Conservation (phyloP, 176 grass and related monocot species). For the Ensete glaucum region DNA sequence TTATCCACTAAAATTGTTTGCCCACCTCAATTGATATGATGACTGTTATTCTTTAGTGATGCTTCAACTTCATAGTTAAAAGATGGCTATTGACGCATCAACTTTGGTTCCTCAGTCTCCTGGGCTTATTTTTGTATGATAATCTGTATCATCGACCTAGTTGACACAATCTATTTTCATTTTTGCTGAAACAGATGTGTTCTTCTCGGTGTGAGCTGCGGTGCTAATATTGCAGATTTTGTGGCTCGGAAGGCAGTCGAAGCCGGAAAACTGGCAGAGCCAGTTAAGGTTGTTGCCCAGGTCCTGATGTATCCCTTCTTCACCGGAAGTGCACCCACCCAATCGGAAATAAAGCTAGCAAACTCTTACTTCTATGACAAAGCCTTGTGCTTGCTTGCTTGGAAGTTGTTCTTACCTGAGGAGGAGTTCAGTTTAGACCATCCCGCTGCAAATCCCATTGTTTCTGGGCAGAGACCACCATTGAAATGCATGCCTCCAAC, state of each 20-base stretch:
- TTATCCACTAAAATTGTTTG: not conserved
- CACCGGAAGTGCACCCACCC: constrained; percentile 2
- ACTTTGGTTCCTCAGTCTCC: not conserved
- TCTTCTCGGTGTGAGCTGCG: constrained; percentile 10
- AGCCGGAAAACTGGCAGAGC: constrained; percentile 1
- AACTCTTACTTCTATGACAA: constrained; percentile 16
- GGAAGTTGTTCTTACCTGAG: constrained; percentile 16
- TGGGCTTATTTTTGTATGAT: not conserved
- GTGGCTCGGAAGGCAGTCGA: constrained; percentile 11
- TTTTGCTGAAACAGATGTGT: constrained; percentile 6
- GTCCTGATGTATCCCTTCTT: constrained; percentile 17
- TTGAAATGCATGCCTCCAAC: constrained; percentile 11
- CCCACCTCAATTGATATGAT: not conserved
- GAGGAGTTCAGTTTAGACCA: constrained; percentile 13
- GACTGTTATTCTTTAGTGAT: too few relatives aligned
- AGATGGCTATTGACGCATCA: too few relatives aligned
- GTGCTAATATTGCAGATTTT: constrained; percentile 13
- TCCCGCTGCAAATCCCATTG: constrained; percentile 5
- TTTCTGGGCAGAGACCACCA: not conserved
- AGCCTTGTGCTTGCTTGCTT: constrained; percentile 2
- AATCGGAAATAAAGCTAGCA: constrained; percentile 13
- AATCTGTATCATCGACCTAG: not conserved
- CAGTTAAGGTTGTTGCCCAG: constrained; percentile 7
- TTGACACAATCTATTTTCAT: not conserved
- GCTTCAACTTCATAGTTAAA: too few relatives aligned